Conservation (phyloP, 257 asterid species). For the Cordia subcordata region DNA sequence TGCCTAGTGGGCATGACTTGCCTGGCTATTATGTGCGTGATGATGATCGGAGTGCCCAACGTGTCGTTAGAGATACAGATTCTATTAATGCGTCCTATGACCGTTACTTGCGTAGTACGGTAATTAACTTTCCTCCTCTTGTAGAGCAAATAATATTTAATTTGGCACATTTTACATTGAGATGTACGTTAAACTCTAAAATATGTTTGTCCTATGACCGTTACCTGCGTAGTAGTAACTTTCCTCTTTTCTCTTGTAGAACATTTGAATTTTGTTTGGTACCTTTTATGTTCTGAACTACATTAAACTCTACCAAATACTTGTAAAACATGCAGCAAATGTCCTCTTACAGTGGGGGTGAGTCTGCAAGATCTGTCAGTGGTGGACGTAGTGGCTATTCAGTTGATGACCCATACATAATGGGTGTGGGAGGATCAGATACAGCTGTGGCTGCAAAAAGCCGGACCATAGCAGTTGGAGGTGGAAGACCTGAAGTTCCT, state of each 20-base stretch:
- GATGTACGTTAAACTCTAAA: not conserved
- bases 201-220: slow-evolving; percentile 68
- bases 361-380: slow-evolving; percentile 49
- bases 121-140: slow-evolving; percentile 14
- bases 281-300: not conserved
- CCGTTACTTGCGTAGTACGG: slow-evolving; percentile 68
- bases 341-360: slow-evolving; percentile 39
- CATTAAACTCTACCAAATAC: slow-evolving; percentile 7
- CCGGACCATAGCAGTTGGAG: slow-evolving; percentile 36
- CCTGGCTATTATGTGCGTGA: slow-evolving; percentile 37
- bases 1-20: slow-evolving; percentile 53
- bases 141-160: too few relatives aligned
- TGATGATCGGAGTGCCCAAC: slow-evolving; percentile 46
- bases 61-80: slow-evolving; percentile 50
- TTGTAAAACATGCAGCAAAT: slow-evolving; percentile 29
- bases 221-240: slow-evolving; percentile 46
- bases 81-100: slow-evolving; percentile 82
- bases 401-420: slow-evolving; percentile 48
- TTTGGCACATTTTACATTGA: not conserved
- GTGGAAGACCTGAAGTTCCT: slow-evolving; percentile 50
- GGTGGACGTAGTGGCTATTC: slow-evolving; percentile 43
- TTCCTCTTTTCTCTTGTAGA: not conserved
- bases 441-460: slow-evolving; percentile 30
- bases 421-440: slow-evolving; percentile 45
- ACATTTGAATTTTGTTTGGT: not conserved